Percentiles rank a stretch among this genome's conserved stretches.
Evolutionary conservation across 1,139 yeast genomes (phyloP).

Genomic region (Sugiyamaella sp.): DNA sequence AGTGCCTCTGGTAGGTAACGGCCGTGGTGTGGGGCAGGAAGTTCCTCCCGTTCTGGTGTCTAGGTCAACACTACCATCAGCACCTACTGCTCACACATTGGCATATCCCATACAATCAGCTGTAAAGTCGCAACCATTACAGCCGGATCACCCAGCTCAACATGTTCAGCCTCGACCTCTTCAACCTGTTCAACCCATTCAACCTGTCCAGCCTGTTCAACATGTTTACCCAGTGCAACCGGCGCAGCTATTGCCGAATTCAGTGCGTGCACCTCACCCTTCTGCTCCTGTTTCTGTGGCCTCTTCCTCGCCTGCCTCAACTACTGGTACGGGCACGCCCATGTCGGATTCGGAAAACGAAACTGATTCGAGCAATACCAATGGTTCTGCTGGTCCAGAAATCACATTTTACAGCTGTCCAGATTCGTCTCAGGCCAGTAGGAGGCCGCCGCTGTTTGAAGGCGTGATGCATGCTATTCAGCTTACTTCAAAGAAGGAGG

Average conservation of each 20-base stretch:
- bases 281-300: background rate
- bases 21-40: background rate
- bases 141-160: too few relatives aligned
- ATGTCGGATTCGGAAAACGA: slow-evolving; percentile 14
- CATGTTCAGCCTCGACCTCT: too few relatives aligned
- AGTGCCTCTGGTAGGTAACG: background rate
- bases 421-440: slow-evolving; percentile 43
- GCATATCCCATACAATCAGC: too few relatives aligned
- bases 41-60: background rate
- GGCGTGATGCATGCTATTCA: slow-evolving; percentile 37
- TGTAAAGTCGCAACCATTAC: too few relatives aligned
- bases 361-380: slow-evolving; percentile 21
- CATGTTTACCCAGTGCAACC: too few relatives aligned
- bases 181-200: too few relatives aligned
- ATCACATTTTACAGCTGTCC: slow-evolving; percentile 33
- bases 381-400: slow-evolving; percentile 22
- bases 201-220: too few relatives aligned
- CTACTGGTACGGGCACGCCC: background rate
- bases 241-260: too few relatives aligned
- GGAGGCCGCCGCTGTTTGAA: slow-evolving; percentile 40
- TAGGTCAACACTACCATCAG: background rate
- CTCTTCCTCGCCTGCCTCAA: background rate
- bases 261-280: too few relatives aligned
- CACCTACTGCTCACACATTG: too few relatives aligned
- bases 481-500: slow-evolving; percentile 30